Evolutionary conservation across 2,329 filamentous ascomycete species (phyloP).

Genomic region (Chaetothyriales sp.): DNA sequence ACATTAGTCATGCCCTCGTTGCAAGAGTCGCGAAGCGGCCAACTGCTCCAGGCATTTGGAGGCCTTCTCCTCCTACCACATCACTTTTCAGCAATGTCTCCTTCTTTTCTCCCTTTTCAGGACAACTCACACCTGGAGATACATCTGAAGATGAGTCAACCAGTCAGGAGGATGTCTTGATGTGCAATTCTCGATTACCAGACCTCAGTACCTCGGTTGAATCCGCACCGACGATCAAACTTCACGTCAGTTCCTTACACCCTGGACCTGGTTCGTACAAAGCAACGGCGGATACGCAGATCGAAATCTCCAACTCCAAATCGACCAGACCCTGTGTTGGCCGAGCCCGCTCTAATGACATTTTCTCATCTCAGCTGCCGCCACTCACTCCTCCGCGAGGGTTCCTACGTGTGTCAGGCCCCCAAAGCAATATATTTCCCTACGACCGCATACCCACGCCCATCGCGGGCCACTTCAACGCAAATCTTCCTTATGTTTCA

Average conservation of each 20-base stretch:
- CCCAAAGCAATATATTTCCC: background rate
- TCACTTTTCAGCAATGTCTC: background rate
- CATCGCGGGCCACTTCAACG: constrained; percentile 14
- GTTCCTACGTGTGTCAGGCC: background rate
- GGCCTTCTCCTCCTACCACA: background rate
- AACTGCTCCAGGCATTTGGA: background rate
- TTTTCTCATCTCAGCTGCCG: constrained; percentile 4
- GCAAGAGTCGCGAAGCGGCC: background rate
- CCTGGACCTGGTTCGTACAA: constrained; percentile 1
- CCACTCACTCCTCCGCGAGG: background rate
- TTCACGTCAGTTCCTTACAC: constrained; percentile 6
- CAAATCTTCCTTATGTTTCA: constrained; percentile 7
- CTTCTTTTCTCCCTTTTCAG: constrained; percentile 5
- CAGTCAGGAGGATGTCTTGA: constrained; percentile 1
- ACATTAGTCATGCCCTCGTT: background rate
- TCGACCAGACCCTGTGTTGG: constrained; percentile 5
- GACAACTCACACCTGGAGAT: constrained; percentile 16
- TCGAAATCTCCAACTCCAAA: constrained; percentile 1
- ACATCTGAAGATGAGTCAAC: constrained; percentile 15
- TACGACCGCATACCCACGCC: constrained; percentile 16
- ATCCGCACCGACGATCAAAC: constrained; percentile 3
- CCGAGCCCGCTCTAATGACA: constrained; percentile 17
- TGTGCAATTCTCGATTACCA: constrained; percentile 3
- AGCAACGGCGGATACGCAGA: constrained; percentile 8
- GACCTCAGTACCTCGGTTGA: background rate